Evolutionary conservation across 257 asterid genomes (phyloP), one percentile per base, ranked within the genome.

Genomic region (Ilex aquifolium): DNA sequence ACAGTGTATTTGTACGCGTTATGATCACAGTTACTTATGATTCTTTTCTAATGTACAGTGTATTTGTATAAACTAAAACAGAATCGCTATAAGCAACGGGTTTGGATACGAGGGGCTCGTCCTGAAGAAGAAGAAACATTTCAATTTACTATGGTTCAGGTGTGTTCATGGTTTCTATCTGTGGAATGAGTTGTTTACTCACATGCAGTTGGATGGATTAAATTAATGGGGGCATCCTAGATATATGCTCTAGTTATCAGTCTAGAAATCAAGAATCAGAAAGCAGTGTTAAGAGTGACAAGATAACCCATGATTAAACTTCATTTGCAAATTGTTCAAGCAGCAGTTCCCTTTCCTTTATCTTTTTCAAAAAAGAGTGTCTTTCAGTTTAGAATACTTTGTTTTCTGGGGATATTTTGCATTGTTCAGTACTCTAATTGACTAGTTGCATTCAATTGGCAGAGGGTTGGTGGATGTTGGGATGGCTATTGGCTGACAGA

Each of bases 401-500:
- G 27, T 21, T 21, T 36, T 36, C 8, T 36, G 42, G 5, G 42
- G 42, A 4, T 3, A 10, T 46, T 46, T 12, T 0, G 27, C 53
- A 44, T 50, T 63, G n/a, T 15, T 27, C 59, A n/a, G 31, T 31
- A 49, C 21, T 6, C 31, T 36, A 50, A 49, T 60, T 56, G 63
- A 53, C 67, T 14, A 6, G 39, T 61, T 32, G 42, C 57, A 60
- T 60, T 31, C 13, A 32, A 51, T 42, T 74, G 65, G 67, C 84
- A 90, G 95, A 81, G 89, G 56, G 95, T 91, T 53, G 96, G 98
- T 3, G 98, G 98, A 65, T 84, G 88, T 15, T 91, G 96, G 98
- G 98, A 91, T 72, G 98, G 96, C 17, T 91, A 86, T 73, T 91
- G 98, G 98, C 87, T 91, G 69, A 88, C 95, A 1, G 96, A 88